Percentiles rank a stretch among this genome's conserved stretches.
phyloP scores from a whole-genome alignment of 2,329 filamentous ascomycete species.

The Calonectria hawksworthii region DNA sequence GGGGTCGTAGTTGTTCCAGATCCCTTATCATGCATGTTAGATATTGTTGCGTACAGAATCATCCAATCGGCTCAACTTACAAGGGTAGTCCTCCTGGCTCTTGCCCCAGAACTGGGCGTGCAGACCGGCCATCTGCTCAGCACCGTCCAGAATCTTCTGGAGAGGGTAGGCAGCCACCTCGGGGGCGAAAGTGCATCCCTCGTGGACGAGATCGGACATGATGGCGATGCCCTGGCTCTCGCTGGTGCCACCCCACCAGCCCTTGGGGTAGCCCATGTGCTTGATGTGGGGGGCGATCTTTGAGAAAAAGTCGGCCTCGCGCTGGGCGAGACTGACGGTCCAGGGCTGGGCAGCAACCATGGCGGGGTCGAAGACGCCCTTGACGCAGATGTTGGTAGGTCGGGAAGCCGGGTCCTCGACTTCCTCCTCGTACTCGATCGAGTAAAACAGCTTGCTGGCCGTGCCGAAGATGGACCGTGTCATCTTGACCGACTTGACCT shows the following conservation, averaged over 20 bases:
- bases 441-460: slow-evolving; percentile 11
- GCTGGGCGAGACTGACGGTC: slow-evolving; percentile 47
- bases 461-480: slow-evolving; percentile 14
- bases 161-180: slow-evolving; percentile 50
- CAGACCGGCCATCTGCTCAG: slow-evolving; percentile 56
- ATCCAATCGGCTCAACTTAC: too few relatives aligned
- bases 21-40: slow-evolving; percentile 37
- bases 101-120: slow-evolving; percentile 54
- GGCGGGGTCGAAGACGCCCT: slow-evolving; percentile 54
- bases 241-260: slow-evolving; percentile 53
- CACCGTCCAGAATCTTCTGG: slow-evolving; percentile 51
- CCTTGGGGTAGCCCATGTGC: slow-evolving; percentile 50
- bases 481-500: slow-evolving; percentile 6
- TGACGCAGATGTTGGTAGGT: slow-evolving; percentile 39
- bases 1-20: slow-evolving; percentile 54
- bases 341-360: slow-evolving; percentile 47
- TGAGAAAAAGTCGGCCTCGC: slow-evolving; percentile 55
- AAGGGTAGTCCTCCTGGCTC: slow-evolving; percentile 48
- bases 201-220: slow-evolving; percentile 52
- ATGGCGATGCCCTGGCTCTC: slow-evolving; percentile 54
- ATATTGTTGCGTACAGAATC: too few relatives aligned
- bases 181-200: slow-evolving; percentile 51
- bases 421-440: not conserved
- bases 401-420: not conserved
- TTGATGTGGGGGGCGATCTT: slow-evolving; percentile 51